Conservation (phyloP, 1,139 yeast genomes). For the Scheffersomyces insectosa region DNA sequence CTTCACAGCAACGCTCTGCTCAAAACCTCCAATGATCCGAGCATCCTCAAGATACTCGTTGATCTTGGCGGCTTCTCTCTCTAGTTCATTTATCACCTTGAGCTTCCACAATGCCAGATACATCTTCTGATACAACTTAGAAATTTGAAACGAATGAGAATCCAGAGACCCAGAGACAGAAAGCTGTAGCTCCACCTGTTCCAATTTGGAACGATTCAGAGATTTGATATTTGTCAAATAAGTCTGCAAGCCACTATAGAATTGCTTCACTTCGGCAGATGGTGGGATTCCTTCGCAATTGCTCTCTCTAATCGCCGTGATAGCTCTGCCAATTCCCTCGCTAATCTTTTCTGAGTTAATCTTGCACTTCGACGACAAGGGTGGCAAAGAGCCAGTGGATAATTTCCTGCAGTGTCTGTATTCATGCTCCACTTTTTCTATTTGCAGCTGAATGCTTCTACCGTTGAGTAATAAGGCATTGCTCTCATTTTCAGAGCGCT, state of each 20-base stretch:
- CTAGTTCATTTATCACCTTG: slow-evolving; percentile 10
- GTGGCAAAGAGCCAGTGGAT: too few species aligned
- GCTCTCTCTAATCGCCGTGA: not conserved
- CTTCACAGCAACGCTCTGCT: slow-evolving; percentile 1
- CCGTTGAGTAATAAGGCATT: not conserved
- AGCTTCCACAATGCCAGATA: slow-evolving; percentile 11
- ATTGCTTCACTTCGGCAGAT: not conserved
- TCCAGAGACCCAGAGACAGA: not conserved
- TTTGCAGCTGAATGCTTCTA: not conserved
- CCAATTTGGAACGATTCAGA: not conserved
- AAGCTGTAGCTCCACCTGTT: not conserved
- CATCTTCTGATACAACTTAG: slow-evolving; percentile 11
- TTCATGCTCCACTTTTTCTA: not conserved
- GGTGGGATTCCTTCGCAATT: not conserved
- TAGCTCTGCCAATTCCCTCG: slow-evolving; percentile 8
- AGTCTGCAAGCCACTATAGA: not conserved
- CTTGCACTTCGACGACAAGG: not conserved
- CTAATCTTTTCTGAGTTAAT: slow-evolving; percentile 4
- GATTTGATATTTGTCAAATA: not conserved
- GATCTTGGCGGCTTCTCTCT: slow-evolving; percentile 8
- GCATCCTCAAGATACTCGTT: slow-evolving; percentile 15
- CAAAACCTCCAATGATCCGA: slow-evolving; percentile 5
- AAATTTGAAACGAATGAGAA: not conserved
- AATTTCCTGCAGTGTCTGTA: not conserved
- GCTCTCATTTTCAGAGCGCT: slow-evolving; percentile 7